Percentiles rank a stretch among this genome's conserved stretches.
Evolutionary conservation across 2,329 filamentous ascomycete genomes (phyloP).

Genomic region (Apiospora koreana): DNA sequence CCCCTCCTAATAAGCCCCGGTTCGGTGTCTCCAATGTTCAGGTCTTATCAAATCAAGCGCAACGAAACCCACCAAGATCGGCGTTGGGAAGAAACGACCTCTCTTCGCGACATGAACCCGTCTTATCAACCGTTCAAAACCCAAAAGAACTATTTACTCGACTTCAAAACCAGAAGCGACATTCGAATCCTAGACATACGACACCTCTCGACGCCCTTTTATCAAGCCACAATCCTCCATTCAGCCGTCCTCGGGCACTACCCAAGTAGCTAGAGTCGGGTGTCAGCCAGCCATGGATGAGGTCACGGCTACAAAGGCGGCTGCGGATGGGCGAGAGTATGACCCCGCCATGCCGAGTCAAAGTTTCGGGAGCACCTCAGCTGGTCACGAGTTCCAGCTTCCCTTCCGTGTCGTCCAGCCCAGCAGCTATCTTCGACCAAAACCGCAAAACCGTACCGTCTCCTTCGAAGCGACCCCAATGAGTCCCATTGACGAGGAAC

Average conservation of each 20-base stretch:
- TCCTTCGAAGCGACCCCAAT: slow-evolving; percentile 47
- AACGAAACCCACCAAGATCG: slow-evolving; percentile 5
- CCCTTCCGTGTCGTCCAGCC: slow-evolving; percentile 55
- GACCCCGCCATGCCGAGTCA: slow-evolving; percentile 20
- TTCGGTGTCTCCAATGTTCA: background rate
- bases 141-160: background rate
- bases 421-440: slow-evolving; percentile 56
- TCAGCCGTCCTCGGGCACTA: background rate
- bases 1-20: slow-evolving; percentile 2
- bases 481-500: slow-evolving; percentile 71
- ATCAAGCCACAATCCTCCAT: background rate
- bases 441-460: slow-evolving; percentile 41
- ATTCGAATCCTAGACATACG: background rate
- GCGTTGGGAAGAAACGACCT: slow-evolving; percentile 8
- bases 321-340: slow-evolving; percentile 8
- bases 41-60: slow-evolving; percentile 9
- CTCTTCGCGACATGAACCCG: background rate
- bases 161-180: background rate
- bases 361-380: slow-evolving; percentile 24
- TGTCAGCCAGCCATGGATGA: slow-evolving; percentile 19
- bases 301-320: slow-evolving; percentile 7
- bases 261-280: background rate
- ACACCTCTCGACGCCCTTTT: background rate
- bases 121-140: background rate
- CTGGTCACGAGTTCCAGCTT: slow-evolving; percentile 45